These are phyloP conservation scores for Capsicum chinense DNA, from an alignment of 257 asterid genomes.

Conservation along the genomic window DNA sequence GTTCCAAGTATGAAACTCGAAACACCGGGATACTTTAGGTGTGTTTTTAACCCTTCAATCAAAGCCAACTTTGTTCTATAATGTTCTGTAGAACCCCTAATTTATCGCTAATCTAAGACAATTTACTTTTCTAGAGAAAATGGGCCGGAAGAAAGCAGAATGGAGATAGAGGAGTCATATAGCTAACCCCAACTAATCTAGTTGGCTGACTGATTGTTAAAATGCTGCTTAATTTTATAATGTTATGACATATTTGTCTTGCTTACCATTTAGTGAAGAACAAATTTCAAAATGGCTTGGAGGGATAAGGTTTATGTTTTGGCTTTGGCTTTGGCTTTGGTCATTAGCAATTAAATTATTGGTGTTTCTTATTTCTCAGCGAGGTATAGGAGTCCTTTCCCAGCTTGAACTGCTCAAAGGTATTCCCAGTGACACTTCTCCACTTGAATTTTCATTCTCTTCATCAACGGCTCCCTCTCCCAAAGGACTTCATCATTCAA, in stretches of 20 bases:
- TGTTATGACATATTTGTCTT: conserved; percentile 5
- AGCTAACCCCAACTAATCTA: background rate
- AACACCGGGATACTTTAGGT: too few relatives aligned
- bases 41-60: too few relatives aligned
- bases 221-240: background rate
- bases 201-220: conserved; percentile 6
- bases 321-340: background rate
- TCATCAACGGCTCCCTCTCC: background rate
- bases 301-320: conserved; percentile 12
- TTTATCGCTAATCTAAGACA: background rate
- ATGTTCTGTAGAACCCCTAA: background rate
- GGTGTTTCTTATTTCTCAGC: conserved; percentile 44
- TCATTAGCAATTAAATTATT: background rate
- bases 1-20: too few relatives aligned
- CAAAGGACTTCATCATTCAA: conserved; percentile 36
- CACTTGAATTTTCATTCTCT: conserved; percentile 22
- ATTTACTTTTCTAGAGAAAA: background rate
- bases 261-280: background rate
- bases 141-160: background rate
- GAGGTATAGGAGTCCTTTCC: conserved; percentile 54
- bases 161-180: conserved; percentile 15
- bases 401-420: conserved; percentile 68
- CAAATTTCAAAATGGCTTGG: background rate
- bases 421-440: conserved; percentile 31
- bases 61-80: background rate